Evolutionary conservation across 2,329 filamentous ascomycete species (phyloP).

Genomic region (Pseudocercospora fuligena): DNA sequence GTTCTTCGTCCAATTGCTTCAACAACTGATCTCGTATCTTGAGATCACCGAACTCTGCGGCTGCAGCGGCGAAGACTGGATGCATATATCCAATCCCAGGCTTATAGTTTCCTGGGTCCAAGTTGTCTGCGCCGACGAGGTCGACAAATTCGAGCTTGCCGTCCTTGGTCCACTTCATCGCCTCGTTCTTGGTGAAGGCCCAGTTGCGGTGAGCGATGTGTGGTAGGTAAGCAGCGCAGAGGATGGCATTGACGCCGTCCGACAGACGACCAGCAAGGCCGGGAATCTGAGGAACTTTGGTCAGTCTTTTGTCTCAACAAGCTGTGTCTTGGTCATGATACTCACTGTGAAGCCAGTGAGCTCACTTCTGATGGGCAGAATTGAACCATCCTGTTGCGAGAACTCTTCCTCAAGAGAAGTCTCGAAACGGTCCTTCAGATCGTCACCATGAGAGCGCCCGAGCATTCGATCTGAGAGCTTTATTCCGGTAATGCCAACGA

Average conservation of each 20-base stretch:
- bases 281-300: neutral
- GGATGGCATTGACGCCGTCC: neutral
- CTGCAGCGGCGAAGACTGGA: neutral
- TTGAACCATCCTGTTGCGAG: neutral
- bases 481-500: neutral
- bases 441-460: neutral
- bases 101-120: neutral
- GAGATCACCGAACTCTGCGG: neutral
- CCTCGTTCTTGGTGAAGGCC: neutral
- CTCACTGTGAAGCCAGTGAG: neutral
- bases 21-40: neutral
- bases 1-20: neutral
- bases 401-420: neutral
- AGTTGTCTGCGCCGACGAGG: neutral
- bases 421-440: neutral
- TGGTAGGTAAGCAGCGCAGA: neutral
- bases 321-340: neutral
- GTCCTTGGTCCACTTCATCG: neutral
- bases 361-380: neutral
- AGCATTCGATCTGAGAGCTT: neutral
- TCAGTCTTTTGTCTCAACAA: neutral
- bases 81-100: neutral
- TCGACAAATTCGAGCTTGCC: neutral
- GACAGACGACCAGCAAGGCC: neutral
- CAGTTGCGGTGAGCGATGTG: neutral